Conservation (phyloP, 495 filamentous ascomycete species). For the Daldinia bambusicola region DNA sequence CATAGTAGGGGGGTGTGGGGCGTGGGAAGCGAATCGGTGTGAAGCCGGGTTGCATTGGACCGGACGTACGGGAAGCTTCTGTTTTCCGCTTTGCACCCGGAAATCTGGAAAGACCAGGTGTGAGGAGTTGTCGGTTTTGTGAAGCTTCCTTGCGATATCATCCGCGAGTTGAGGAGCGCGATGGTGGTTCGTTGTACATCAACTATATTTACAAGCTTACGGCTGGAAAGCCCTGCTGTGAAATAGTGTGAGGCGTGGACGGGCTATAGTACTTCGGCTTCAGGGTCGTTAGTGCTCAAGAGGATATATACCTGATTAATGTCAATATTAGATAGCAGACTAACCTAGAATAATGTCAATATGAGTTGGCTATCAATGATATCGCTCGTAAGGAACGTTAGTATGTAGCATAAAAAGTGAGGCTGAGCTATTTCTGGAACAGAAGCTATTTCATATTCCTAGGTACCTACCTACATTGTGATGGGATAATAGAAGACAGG, state of each 20-base stretch:
- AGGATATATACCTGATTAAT: not conserved
- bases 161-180: not conserved
- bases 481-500: too few species aligned
- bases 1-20: conserved; percentile 3
- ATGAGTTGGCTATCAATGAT: not conserved
- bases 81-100: conserved; percentile 16
- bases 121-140: conserved; percentile 25
- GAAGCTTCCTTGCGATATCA: conserved; percentile 1
- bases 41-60: conserved; percentile 25
- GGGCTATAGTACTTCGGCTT: not conserved
- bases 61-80: conserved; percentile 16
- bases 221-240: conserved; percentile 13
- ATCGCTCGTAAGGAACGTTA: not conserved
- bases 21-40: not conserved
- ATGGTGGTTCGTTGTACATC: not conserved
- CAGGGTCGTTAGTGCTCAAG: not conserved
- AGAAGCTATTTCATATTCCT: not conserved
- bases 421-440: conserved; percentile 3
- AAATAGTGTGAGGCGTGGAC: not conserved
- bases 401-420: not conserved
- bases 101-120: conserved; percentile 12
- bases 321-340: not conserved
- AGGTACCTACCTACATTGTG: not conserved
- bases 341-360: not conserved
- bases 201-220: conserved; percentile 1